A percentile compares a stretch with the other conserved stretches of the same genome.
These are phyloP conservation scores for Aspergillus felis DNA, from an alignment of 2,329 filamentous ascomycete genomes.

Conservation along the genomic window DNA sequence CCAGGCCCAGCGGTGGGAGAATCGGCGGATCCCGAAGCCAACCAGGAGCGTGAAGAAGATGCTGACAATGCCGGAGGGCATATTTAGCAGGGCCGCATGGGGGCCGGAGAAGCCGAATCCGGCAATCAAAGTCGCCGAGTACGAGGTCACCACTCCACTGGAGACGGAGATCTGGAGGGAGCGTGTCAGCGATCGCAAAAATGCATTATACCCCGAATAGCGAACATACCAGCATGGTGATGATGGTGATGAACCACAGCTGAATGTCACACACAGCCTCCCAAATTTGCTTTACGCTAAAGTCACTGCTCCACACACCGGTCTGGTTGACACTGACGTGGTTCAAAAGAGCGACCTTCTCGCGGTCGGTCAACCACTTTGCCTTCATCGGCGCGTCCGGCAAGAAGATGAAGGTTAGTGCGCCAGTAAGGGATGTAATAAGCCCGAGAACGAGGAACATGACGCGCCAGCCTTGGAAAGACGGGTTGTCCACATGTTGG, in stretches of 20 bases:
- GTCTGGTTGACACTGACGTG: slow-evolving; percentile 48
- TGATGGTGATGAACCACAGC: slow-evolving; percentile 42
- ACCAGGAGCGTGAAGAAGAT: slow-evolving; percentile 41
- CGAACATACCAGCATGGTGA: slow-evolving; percentile 4
- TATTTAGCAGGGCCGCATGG: slow-evolving; percentile 43
- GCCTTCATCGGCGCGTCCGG: slow-evolving; percentile 15
- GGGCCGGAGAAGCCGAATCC: slow-evolving; percentile 43
- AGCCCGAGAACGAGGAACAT: slow-evolving; percentile 47
- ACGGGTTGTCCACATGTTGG: slow-evolving; percentile 40
- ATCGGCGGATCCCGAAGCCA: slow-evolving; percentile 38
- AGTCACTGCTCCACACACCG: slow-evolving; percentile 49
- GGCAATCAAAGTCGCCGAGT: slow-evolving; percentile 40
- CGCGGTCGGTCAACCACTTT: slow-evolving; percentile 24
- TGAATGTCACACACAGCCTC: slow-evolving; percentile 47
- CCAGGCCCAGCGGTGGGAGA: slow-evolving; percentile 39
- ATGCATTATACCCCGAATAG: neutral
- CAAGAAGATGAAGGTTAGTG: slow-evolving; percentile 37
- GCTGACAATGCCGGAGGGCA: slow-evolving; percentile 41
- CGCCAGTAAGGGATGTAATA: slow-evolving; percentile 40
- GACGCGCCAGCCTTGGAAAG: slow-evolving; percentile 40
- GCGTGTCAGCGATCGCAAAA: neutral
- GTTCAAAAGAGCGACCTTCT: slow-evolving; percentile 38
- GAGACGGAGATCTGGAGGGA: slow-evolving; percentile 12
- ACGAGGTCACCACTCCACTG: slow-evolving; percentile 46
- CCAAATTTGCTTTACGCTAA: slow-evolving; percentile 46